A percentile compares a stretch with the other conserved stretches of the same genome.
Evolutionary conservation across 2,329 filamentous ascomycete species (phyloP).

Genomic region (Aspergillus fumigatus): DNA sequence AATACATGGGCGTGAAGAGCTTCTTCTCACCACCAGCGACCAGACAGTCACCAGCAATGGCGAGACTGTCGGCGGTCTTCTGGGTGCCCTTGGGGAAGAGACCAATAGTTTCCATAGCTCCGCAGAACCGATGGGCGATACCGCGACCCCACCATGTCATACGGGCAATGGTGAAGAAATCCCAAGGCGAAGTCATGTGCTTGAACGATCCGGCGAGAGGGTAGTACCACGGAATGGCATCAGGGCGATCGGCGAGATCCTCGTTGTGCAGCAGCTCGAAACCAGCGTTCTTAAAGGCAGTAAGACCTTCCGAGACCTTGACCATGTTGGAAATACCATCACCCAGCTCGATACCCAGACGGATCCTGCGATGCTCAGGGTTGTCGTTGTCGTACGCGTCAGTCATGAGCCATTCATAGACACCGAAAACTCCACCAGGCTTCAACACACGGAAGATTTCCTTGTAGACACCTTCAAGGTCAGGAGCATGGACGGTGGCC

Average conservation of each 20-base stretch:
- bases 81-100: constrained; percentile 78
- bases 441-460: constrained; percentile 95
- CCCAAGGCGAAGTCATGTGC: constrained; percentile 73
- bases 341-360: constrained; percentile 90
- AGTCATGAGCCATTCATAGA: constrained; percentile 99
- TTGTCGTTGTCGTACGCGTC: constrained; percentile 89
- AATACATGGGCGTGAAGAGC: constrained; percentile 98
- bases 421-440: constrained; percentile 90
- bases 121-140: constrained; percentile 71
- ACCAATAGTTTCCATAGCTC: constrained; percentile 67
- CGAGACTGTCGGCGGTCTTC: constrained; percentile 91
- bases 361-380: constrained; percentile 79
- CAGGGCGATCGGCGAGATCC: constrained; percentile 73
- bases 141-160: constrained; percentile 84
- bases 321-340: constrained; percentile 99
- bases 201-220: constrained; percentile 79
- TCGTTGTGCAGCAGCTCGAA: constrained; percentile 81
- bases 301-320: constrained; percentile 71
- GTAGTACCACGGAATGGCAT: constrained; percentile 88
- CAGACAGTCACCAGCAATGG: constrained; percentile 73
- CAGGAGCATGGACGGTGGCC: constrained; percentile 90
- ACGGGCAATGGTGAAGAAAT: constrained; percentile 76
- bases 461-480: constrained; percentile 84
- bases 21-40: constrained; percentile 83
- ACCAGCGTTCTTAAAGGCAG: constrained; percentile 79